phyloP scores from a whole-genome alignment of 192 early-diverging fungal genomes.

The Entophlyctis luteolus region DNA sequence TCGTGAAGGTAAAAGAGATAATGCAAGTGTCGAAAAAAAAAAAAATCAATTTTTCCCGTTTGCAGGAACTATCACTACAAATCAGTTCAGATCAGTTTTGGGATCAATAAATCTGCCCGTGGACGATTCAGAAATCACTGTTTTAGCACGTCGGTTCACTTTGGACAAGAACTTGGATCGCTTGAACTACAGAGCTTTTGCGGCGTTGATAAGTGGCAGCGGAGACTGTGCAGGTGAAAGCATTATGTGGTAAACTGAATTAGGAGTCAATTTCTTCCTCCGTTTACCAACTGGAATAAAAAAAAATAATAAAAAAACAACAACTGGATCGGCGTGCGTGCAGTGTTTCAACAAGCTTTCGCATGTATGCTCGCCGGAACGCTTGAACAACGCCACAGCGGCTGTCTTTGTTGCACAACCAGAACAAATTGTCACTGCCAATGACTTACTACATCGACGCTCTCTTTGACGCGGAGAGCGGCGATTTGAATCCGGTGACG shows the following conservation, averaged over 20 bases:
- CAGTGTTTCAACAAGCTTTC: too few relatives aligned
- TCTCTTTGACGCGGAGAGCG: too few relatives aligned
- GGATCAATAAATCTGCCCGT: conserved; percentile 37
- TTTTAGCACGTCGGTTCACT: conserved; percentile 39
- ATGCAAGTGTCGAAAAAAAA: neutral
- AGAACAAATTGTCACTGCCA: too few relatives aligned
- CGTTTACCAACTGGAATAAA: neutral
- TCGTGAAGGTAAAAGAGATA: conserved; percentile 40
- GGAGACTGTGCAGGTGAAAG: neutral
- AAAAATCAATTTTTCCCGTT: neutral
- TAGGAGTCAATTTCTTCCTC: too few relatives aligned
- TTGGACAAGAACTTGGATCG: conserved; percentile 34
- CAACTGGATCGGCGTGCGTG: too few relatives aligned
- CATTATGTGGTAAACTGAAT: neutral
- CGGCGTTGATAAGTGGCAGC: neutral
- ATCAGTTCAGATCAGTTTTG: conserved; percentile 49
- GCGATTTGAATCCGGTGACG: too few relatives aligned
- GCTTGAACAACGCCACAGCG: too few relatives aligned
- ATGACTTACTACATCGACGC: too few relatives aligned
- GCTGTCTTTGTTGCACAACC: too few relatives aligned
- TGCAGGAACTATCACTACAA: conserved; percentile 50
- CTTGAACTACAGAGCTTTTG: conserved; percentile 46
- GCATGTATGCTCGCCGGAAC: too few relatives aligned
- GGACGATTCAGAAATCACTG: conserved; percentile 40
- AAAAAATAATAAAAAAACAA: too few relatives aligned